Percentiles rank a stretch among this genome's conserved stretches.
Conservation (phyloP, 2,329 filamentous ascomycete species). For the Zymoseptoria passerinii region DNA sequence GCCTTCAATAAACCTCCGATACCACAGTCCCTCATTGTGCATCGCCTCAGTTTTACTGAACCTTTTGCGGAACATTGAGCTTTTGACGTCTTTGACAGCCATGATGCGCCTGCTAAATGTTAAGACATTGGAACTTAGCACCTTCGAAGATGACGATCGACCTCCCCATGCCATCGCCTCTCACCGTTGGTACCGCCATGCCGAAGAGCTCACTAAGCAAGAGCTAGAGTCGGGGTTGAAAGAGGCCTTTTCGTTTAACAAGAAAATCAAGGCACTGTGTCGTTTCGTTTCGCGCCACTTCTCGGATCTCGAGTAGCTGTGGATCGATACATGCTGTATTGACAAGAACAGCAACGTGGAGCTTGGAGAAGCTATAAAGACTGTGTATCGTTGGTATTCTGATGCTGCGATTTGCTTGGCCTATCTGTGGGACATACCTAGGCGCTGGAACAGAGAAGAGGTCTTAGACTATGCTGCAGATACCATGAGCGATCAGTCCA, state of each 20-base stretch:
- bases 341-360: constrained; percentile 14
- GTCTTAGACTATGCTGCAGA: not conserved
- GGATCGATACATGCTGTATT: constrained; percentile 20
- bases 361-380: constrained; percentile 17
- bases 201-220: constrained; percentile 3
- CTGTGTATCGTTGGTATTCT: constrained; percentile 17
- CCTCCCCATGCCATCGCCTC: constrained; percentile 15
- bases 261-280: constrained; percentile 7
- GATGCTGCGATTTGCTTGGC: constrained; percentile 11
- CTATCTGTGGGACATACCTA: constrained; percentile 2
- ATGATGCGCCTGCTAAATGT: constrained; percentile 13
- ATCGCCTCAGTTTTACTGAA: not conserved
- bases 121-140: constrained; percentile 8
- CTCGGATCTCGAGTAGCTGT: constrained; percentile 11
- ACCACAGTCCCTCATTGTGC: not conserved
- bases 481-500: not conserved
- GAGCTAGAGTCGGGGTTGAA: not conserved
- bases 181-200: constrained; percentile 10
- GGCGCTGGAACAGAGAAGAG: not conserved
- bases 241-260: constrained; percentile 4
- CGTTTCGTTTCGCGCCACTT: constrained; percentile 12
- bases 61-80: too few species aligned
- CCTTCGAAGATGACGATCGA: constrained; percentile 9
- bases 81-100: not conserved
- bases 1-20: not conserved